Evolutionary conservation across 148 eudicot species (phyloP).

Genomic region (Camellia lanceoleosa): DNA sequence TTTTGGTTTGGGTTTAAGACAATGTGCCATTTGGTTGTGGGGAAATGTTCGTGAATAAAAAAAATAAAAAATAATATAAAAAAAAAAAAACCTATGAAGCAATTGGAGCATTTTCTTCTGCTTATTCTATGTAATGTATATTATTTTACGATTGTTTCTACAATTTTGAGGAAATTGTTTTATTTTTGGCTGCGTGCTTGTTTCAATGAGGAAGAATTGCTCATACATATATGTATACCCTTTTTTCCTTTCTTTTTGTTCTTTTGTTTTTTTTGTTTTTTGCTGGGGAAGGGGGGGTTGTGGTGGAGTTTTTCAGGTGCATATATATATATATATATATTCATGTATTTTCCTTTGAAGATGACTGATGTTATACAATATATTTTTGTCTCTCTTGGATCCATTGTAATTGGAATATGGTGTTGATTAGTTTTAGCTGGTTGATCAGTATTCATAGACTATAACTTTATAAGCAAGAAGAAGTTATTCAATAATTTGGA

Average conservation of each 20-base stretch:
- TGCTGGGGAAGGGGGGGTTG: neutral
- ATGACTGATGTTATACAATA: neutral
- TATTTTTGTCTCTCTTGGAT: neutral
- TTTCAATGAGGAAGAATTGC: neutral
- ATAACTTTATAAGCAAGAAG: too few relatives aligned
- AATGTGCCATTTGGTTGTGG: neutral
- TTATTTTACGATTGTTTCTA: neutral
- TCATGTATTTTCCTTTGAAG: neutral
- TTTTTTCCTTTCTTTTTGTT: too few relatives aligned
- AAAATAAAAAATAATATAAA: neutral
- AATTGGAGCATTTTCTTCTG: neutral
- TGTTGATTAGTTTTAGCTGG: neutral
- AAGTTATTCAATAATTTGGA: neutral
- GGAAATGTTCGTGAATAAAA: neutral
- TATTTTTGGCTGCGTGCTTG: too few relatives aligned
- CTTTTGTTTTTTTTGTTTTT: too few relatives aligned
- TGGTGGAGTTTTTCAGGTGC: neutral
- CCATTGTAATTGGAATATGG: neutral
- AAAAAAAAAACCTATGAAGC: neutral
- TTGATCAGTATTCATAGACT: constrained; percentile 1
- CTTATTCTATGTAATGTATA: neutral
- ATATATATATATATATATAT: neutral
- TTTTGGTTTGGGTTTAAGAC: neutral
- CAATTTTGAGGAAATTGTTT: neutral
- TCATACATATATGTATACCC: too few relatives aligned